Percentiles rank a stretch among this genome's conserved stretches.
Conservation (phyloP, 345 rosid genomes). For the Citrus sp. region DNA sequence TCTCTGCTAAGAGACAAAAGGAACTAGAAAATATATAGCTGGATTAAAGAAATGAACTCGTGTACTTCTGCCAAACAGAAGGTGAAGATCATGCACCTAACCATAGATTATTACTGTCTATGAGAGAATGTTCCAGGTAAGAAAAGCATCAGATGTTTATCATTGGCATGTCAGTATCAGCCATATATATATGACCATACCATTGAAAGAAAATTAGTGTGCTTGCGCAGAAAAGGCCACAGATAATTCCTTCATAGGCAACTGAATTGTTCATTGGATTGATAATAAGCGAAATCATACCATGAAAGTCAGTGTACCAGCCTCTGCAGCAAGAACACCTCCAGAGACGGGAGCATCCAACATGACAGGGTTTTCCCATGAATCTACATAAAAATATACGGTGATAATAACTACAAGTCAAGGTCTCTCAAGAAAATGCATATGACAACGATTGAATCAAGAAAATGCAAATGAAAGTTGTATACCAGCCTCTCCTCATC, state of each 20-base stretch:
- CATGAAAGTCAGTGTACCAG: constrained; percentile 88
- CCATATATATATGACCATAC: neutral
- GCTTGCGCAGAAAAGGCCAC: neutral
- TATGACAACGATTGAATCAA: neutral
- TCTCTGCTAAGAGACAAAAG: neutral
- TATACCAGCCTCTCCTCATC: neutral
- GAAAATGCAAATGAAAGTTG: no score
- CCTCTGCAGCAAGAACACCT: constrained; percentile 93
- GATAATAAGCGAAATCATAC: constrained; percentile 29
- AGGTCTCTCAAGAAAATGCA: neutral
- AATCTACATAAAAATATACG: constrained; percentile 30
- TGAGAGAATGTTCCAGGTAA: neutral
- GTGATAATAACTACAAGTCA: neutral
- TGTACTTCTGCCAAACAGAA: neutral
- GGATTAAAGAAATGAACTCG: neutral
- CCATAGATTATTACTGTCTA: neutral
- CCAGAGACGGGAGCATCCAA: constrained; percentile 99
- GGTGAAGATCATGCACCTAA: neutral
- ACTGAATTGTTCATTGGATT: constrained; percentile 3
- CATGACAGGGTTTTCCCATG: constrained; percentile 69
- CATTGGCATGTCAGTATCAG: neutral
- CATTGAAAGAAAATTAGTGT: neutral
- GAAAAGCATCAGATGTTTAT: neutral
- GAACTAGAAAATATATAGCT: neutral
- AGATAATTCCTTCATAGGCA: neutral